Evolutionary conservation across 2,329 filamentous ascomycete genomes (phyloP).

Genomic region (Fusarium sp.): DNA sequence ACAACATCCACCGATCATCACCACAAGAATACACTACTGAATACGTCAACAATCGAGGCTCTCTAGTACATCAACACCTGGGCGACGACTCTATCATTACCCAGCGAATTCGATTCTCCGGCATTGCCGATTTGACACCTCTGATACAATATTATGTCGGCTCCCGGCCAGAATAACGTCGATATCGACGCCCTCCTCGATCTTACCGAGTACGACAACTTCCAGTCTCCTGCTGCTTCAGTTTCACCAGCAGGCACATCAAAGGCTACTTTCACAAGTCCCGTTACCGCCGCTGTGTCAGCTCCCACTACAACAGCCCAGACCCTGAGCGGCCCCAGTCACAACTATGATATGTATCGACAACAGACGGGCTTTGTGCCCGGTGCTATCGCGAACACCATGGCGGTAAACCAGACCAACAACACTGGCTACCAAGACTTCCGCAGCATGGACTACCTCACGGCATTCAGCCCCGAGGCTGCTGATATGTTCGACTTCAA

Average conservation of each 20-base stretch:
- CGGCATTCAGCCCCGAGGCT: conserved; percentile 73
- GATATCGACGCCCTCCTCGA: conserved; percentile 73
- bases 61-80: not conserved
- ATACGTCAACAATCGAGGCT: not conserved
- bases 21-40: not conserved
- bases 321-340: conserved; percentile 84
- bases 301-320: conserved; percentile 71
- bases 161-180: conserved; percentile 62
- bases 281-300: conserved; percentile 67
- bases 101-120: conserved; percentile 21
- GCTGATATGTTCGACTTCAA: conserved; percentile 82
- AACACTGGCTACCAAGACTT: conserved; percentile 68
- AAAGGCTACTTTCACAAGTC: conserved; percentile 69
- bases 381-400: conserved; percentile 84
- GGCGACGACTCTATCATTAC: conserved; percentile 19
- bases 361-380: conserved; percentile 95
- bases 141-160: conserved; percentile 55
- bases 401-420: conserved; percentile 79
- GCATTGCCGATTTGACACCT: conserved; percentile 30
- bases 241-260: conserved; percentile 68
- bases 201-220: conserved; percentile 75
- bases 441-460: conserved; percentile 66
- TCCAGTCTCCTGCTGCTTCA: conserved; percentile 69
- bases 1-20: conserved; percentile 24
- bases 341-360: conserved; percentile 95